Evolutionary conservation across 2,329 filamentous ascomycete species (phyloP).

Genomic region (Epichloe festucae): DNA sequence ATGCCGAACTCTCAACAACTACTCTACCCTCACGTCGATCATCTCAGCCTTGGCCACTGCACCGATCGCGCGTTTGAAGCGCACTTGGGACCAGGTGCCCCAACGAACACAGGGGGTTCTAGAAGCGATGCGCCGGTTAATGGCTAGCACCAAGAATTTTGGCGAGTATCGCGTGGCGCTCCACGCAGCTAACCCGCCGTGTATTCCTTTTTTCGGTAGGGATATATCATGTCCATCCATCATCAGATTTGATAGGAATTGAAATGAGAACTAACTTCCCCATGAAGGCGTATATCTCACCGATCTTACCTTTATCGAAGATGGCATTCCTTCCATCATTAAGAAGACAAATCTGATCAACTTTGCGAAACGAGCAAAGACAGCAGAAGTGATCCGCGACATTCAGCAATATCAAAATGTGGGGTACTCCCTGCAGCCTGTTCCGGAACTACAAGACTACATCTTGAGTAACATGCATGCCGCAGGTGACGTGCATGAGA

Average conservation of each 20-base stretch:
- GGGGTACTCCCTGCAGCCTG: conserved; percentile 83
- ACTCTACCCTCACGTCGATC: conserved; percentile 92
- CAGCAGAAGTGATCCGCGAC: conserved; percentile 93
- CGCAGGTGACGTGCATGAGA: conserved; percentile 92
- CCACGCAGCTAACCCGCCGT: conserved; percentile 87
- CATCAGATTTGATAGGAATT: not conserved
- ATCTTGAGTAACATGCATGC: conserved; percentile 93
- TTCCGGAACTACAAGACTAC: conserved; percentile 89
- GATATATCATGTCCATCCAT: not conserved
- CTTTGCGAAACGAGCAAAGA: conserved; percentile 96
- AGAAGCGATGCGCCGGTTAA: conserved; percentile 84
- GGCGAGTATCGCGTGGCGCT: conserved; percentile 89
- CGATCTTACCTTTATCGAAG: conserved; percentile 95
- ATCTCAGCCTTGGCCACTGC: conserved; percentile 92
- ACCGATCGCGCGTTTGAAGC: conserved; percentile 81
- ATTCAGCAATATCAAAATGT: conserved; percentile 99
- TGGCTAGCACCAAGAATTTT: conserved; percentile 98
- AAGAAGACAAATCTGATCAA: conserved; percentile 97
- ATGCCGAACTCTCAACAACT: conserved; percentile 90
- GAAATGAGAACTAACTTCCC: not conserved
- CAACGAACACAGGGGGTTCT: conserved; percentile 67
- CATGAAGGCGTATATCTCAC: conserved; percentile 73
- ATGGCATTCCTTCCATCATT: conserved; percentile 90
- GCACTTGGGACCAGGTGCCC: conserved; percentile 91
- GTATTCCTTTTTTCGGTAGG: conserved; percentile 97